Evolutionary conservation across 805 yeast species (phyloP).

Genomic region (Starmerella cellae): DNA sequence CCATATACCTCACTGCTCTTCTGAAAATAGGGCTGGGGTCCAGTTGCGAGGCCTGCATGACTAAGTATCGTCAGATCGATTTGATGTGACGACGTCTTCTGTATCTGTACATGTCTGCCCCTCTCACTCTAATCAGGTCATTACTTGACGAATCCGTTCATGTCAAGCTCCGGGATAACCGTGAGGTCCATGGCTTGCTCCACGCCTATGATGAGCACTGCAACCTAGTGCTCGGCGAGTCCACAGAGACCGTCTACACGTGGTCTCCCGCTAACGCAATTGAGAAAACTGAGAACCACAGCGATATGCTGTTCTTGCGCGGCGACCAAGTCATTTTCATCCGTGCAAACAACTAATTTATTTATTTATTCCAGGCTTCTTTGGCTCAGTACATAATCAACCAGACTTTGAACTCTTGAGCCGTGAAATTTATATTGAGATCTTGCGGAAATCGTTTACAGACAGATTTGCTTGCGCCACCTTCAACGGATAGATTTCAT

Average conservation of each 20-base stretch:
- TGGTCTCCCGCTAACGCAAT: constrained; percentile 37
- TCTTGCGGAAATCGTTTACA: too few species aligned
- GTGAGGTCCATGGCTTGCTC: constrained; percentile 79
- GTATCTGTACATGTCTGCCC: constrained; percentile 38
- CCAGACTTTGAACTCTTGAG: too few species aligned
- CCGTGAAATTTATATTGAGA: too few species aligned
- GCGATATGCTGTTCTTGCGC: constrained; percentile 88
- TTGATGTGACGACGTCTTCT: too few species aligned
- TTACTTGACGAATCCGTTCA: constrained; percentile 76
- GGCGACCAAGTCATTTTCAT: constrained; percentile 94
- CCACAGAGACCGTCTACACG: constrained; percentile 64
- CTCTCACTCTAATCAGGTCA: constrained; percentile 77
- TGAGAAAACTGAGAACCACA: constrained; percentile 38
- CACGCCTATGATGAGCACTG: constrained; percentile 96
- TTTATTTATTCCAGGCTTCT: too few species aligned
- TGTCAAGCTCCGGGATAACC: constrained; percentile 84
- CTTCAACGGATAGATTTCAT: too few species aligned
- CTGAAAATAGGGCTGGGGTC: too few species aligned
- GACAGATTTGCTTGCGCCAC: too few species aligned
- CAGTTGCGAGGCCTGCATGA: too few species aligned
- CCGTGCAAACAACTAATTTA: constrained; percentile 2
- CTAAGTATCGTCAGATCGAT: not conserved
- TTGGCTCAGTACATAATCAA: too few species aligned
- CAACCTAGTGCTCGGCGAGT: constrained; percentile 88
- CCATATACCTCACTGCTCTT: too few species aligned